Conservation (phyloP, 441 rosid species). For the Adansonia gregorii region DNA sequence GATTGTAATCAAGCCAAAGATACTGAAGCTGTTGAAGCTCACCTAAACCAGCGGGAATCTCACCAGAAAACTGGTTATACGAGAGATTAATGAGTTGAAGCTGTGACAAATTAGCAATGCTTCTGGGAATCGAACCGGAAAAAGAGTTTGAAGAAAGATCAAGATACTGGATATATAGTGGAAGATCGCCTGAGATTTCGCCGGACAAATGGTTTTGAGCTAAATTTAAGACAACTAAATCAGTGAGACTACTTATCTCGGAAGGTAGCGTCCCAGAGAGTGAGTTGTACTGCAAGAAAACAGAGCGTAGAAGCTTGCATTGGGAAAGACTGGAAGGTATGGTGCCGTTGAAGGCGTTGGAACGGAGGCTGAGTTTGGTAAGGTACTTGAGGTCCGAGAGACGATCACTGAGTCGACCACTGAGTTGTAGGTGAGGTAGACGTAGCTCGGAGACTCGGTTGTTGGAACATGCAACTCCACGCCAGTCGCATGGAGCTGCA, state of each 20-base stretch:
- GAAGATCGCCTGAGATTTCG: conserved; percentile 52
- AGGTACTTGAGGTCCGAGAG: conserved; percentile 60
- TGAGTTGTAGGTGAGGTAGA: conserved; percentile 78
- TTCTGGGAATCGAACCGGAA: conserved; percentile 64
- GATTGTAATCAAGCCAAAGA: conserved; percentile 76
- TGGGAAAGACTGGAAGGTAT: conserved; percentile 73
- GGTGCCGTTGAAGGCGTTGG: conserved; percentile 76
- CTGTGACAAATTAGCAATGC: conserved; percentile 60
- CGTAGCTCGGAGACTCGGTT: conserved; percentile 71
- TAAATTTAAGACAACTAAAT: conserved; percentile 60
- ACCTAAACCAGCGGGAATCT: conserved; percentile 73
- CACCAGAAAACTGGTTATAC: conserved; percentile 69
- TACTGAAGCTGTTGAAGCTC: conserved; percentile 67
- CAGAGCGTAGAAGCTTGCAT: conserved; percentile 67
- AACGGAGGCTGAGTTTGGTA: conserved; percentile 66
- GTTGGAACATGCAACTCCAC: conserved; percentile 59
- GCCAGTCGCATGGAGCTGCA: conserved; percentile 91
- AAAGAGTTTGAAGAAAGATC: conserved; percentile 73
- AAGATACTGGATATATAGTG: conserved; percentile 49
- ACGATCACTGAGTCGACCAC: conserved; percentile 60
- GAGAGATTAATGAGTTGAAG: conserved; percentile 79
- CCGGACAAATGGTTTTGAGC: conserved; percentile 81
- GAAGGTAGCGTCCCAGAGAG: conserved; percentile 75
- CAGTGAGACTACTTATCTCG: conserved; percentile 59
- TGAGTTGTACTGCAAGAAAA: conserved; percentile 85